These are phyloP conservation scores for Cladochytrium replicatum DNA, from an alignment of 192 early-diverging fungal genomes.

Conservation along the genomic window DNA sequence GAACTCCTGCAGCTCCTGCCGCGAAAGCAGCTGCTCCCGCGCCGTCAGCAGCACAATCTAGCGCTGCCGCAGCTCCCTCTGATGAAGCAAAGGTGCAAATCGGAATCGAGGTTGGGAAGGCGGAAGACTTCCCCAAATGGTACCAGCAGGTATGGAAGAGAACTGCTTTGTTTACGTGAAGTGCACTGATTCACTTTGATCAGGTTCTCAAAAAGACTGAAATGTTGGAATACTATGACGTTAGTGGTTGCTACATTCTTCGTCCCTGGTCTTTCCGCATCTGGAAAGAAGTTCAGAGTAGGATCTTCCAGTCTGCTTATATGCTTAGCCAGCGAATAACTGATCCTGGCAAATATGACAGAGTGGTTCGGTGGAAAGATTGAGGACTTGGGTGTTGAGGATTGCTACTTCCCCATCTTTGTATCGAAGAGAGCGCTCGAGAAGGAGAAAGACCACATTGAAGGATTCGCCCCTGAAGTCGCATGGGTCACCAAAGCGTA, in stretches of 20 bases:
- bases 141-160: slow-evolving; percentile 64
- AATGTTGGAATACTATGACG: slow-evolving; percentile 98
- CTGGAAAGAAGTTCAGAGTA: slow-evolving; percentile 93
- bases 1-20: slow-evolving; percentile 20
- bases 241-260: slow-evolving; percentile 97
- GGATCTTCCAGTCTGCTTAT: too few species aligned
- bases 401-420: slow-evolving; percentile 99
- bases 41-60: too few species aligned
- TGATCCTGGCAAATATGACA: slow-evolving; percentile 18
- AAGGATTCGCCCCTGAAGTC: slow-evolving; percentile 99
- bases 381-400: slow-evolving; percentile 85
- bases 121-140: slow-evolving; percentile 86
- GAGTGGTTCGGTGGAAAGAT: slow-evolving; percentile 87
- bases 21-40: too few species aligned
- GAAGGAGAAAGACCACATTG: slow-evolving; percentile 97
- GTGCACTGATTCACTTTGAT: neutral
- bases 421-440: slow-evolving; percentile 79
- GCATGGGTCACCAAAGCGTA: slow-evolving; percentile 97
- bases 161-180: slow-evolving; percentile 1
- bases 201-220: slow-evolving; percentile 80
- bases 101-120: slow-evolving; percentile 81
- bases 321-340: too few species aligned
- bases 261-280: slow-evolving; percentile 92
- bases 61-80: neutral
- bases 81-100: slow-evolving; percentile 40